Evolutionary conservation across 768 basidiomycete genomes (phyloP), one percentile per base, ranked within the genome.

Genomic region (Harrya chromipes): DNA sequence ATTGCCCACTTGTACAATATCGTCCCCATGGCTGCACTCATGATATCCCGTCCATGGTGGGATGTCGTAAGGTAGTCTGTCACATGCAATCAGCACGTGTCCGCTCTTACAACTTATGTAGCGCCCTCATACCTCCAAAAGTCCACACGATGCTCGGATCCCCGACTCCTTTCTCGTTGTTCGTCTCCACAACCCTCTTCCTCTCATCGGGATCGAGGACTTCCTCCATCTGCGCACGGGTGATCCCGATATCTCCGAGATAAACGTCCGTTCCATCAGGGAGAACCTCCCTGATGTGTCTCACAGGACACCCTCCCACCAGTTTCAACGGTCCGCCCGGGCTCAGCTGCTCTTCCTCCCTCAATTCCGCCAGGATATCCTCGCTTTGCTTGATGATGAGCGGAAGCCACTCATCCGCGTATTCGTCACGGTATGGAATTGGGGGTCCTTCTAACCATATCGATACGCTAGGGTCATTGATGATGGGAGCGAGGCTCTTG

Each of bases 21-120:
- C 6, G 75, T 76, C 8, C 65, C 66, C 27, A 90, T 59, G 0
- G 77, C 84, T n/a, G 78, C 80, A 19, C 78, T 77, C 88, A 89
- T 89, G 53, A 90, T 87, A 0, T 87, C 85, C 55, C 69, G 73
- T 26, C 84, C 74, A 49, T 87, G 85, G 58, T 85, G 78, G 29
- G 75, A 77, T 14, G 80, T 72, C 6, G 73, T 76, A 36, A 88
- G 65, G 53, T 76, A 86, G 59, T 85, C 86, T 85, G 58, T n/a
- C 41, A 2, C 21, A 26, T 6, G 39, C 43, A 35, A 20, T 46
- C 29, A 49, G 47, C 39, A 41, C 37, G 41, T 46, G 7, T 31
- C 7, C 17, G 3, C 2, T 11, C 27, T 42, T 36, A 11, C 11
- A 37, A 11, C 19, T 5, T 8, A n/a, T n/a, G n/a, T n/a, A 11